Conservation (phyloP, 495 filamentous ascomycete genomes). For the Talaromyces adpressus region DNA sequence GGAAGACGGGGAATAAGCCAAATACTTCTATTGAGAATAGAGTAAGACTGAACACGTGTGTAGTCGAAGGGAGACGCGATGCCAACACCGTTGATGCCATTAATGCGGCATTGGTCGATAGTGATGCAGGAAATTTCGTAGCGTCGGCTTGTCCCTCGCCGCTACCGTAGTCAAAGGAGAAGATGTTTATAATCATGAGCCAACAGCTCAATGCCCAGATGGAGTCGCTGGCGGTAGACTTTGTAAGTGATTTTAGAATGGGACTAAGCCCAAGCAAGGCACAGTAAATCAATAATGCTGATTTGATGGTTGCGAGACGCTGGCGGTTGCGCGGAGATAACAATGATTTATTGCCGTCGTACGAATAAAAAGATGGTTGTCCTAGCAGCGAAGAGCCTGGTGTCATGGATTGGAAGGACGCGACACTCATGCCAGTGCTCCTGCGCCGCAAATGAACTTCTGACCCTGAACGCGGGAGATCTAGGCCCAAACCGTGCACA, state of each 20-base stretch:
- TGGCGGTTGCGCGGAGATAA: slow-evolving; percentile 58
- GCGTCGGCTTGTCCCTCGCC: slow-evolving; percentile 37
- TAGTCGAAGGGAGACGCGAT: slow-evolving; percentile 76
- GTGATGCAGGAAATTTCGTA: slow-evolving; percentile 67
- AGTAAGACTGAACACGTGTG: slow-evolving; percentile 91
- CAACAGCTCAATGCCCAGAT: slow-evolving; percentile 96
- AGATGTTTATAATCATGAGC: slow-evolving; percentile 90
- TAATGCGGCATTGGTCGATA: slow-evolving; percentile 90
- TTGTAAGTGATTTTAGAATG: slow-evolving; percentile 89
- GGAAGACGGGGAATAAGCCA: slow-evolving; percentile 90
- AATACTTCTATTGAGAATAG: slow-evolving; percentile 97
- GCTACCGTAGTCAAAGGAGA: slow-evolving; percentile 92
- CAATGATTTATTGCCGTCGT: slow-evolving; percentile 19
- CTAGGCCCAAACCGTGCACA: slow-evolving; percentile 42
- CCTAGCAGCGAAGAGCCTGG: neutral
- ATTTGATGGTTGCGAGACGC: slow-evolving; percentile 72
- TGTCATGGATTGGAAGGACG: slow-evolving; percentile 6
- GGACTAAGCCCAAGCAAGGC: slow-evolving; percentile 84
- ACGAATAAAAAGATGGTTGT: neutral
- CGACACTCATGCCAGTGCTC: slow-evolving; percentile 14
- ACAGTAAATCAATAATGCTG: slow-evolving; percentile 87
- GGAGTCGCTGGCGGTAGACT: slow-evolving; percentile 79
- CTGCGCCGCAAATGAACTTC: slow-evolving; percentile 19
- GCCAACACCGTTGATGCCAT: slow-evolving; percentile 94
- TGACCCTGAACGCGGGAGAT: slow-evolving; percentile 23